These are phyloP conservation scores for Russula foetens DNA, from an alignment of 768 basidiomycete genomes.

Conservation along the genomic window DNA sequence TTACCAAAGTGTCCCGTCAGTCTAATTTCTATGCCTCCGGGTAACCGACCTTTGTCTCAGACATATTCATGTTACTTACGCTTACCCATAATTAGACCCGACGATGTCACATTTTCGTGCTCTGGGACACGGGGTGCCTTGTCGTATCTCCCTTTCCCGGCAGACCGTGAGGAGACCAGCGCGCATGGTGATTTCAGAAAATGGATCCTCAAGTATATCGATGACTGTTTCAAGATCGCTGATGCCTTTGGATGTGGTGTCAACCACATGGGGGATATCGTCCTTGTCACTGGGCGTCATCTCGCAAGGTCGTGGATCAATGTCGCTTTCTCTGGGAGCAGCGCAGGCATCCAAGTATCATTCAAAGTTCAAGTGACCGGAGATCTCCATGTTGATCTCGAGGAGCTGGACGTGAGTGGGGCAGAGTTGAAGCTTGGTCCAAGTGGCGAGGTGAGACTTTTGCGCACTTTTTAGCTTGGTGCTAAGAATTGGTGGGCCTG, in stretches of 20 bases:
- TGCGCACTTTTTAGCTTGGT: too few relatives aligned
- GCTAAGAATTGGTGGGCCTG: background rate
- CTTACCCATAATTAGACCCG: background rate
- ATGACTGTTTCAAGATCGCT: background rate
- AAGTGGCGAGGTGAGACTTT: background rate
- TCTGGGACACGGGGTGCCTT: too few relatives aligned
- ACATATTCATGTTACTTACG: background rate
- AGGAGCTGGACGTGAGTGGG: background rate
- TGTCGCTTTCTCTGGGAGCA: background rate
- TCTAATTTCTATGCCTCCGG: background rate
- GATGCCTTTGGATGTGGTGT: background rate
- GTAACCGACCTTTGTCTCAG: background rate
- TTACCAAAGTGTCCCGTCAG: background rate
- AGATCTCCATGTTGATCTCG: background rate
- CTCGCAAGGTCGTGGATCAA: background rate
- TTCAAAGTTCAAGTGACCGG: background rate
- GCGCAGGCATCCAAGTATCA: background rate
- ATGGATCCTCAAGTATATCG: background rate
- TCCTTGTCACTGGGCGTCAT: background rate
- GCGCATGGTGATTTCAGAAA: background rate
- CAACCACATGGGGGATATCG: background rate
- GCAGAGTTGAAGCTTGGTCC: too few relatives aligned
- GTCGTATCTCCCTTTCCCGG: background rate
- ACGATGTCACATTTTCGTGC: too few relatives aligned
- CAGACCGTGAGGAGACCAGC: background rate